These are phyloP conservation scores for Chloranthus sessilifolius DNA, from an alignment of 164 flowering plant species.

Conservation along the genomic window DNA sequence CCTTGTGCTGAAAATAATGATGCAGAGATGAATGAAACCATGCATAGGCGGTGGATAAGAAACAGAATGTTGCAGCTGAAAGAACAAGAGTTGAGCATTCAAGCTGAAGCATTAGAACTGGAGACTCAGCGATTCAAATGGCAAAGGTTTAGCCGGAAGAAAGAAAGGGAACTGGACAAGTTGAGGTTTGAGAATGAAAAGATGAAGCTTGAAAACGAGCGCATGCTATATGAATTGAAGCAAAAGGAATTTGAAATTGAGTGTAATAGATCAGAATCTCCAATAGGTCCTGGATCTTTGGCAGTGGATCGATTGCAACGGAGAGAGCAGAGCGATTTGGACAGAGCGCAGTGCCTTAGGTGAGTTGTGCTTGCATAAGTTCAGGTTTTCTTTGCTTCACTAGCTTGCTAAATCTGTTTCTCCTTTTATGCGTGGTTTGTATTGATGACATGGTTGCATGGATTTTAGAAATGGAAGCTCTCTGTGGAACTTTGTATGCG, in stretches of 20 bases:
- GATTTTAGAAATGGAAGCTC: too few species aligned
- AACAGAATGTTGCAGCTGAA: conserved; percentile 41
- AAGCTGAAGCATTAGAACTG: conserved; percentile 49
- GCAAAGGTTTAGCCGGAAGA: conserved; percentile 65
- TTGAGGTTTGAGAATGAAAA: conserved; percentile 43
- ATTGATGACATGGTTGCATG: too few species aligned
- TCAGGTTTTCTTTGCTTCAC: too few species aligned
- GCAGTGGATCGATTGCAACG: conserved; percentile 10
- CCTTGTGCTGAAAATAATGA: not conserved
- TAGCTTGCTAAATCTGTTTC: too few species aligned
- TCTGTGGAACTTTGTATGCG: too few species aligned
- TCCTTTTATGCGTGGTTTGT: too few species aligned
- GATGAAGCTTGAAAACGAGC: conserved; percentile 45
- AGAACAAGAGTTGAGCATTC: conserved; percentile 48
- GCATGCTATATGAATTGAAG: conserved; percentile 31
- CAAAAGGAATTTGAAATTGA: conserved; percentile 17
- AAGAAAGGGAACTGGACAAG: conserved; percentile 70
- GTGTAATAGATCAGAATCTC: conserved; percentile 5
- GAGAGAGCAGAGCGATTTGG: conserved; percentile 12
- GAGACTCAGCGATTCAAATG: conserved; percentile 78
- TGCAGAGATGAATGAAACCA: conserved; percentile 27
- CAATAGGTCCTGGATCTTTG: conserved; percentile 3
- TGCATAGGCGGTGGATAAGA: conserved; percentile 66
- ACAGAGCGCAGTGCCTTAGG: conserved; percentile 5
- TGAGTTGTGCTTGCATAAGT: conserved; percentile 1